Evolutionary conservation across 176 grass and related monocot genomes (phyloP).

Genomic region (Bromus sterilis): DNA sequence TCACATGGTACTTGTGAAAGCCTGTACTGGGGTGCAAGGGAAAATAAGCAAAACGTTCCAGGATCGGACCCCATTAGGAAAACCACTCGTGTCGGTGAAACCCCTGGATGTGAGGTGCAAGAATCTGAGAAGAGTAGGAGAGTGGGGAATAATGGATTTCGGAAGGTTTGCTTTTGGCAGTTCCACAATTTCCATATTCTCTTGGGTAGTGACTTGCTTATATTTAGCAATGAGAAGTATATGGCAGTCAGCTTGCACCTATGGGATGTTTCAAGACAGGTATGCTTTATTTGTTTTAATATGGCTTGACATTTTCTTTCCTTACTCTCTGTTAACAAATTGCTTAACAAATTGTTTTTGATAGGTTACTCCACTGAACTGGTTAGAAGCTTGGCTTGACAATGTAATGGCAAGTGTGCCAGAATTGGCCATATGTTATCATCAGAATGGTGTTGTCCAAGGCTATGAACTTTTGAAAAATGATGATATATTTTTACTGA

Average conservation of each 20-base stretch:
- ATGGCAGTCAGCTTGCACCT: conserved; percentile 92
- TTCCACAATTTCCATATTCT: conserved; percentile 97
- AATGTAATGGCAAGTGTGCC: conserved; percentile 98
- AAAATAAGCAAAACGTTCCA: conserved; percentile 61
- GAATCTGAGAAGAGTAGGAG: conserved; percentile 86
- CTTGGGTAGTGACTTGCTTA: conserved; percentile 92
- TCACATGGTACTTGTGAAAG: conserved; percentile 46
- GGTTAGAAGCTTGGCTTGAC: conserved; percentile 98
- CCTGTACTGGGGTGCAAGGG: conserved; percentile 39
- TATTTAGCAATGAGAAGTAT: conserved; percentile 99
- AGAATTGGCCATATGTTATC: conserved; percentile 96
- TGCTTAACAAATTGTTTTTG: conserved; percentile 18
- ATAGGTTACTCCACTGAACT: conserved; percentile 90
- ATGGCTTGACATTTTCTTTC: background rate
- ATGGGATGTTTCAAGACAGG: conserved; percentile 95
- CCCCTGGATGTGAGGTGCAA: conserved; percentile 56
- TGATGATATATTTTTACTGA: conserved; percentile 92
- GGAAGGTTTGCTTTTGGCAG: conserved; percentile 88
- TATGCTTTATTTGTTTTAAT: conserved; percentile 37
- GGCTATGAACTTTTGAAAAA: conserved; percentile 95
- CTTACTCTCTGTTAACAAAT: conserved; percentile 12
- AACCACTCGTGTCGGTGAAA: conserved; percentile 57
- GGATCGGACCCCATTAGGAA: conserved; percentile 53
- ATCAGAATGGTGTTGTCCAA: conserved; percentile 96
- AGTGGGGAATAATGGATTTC: conserved; percentile 82